Evolutionary conservation across 345 rosid genomes (phyloP).

Genomic region (Kernera saxatilis): DNA sequence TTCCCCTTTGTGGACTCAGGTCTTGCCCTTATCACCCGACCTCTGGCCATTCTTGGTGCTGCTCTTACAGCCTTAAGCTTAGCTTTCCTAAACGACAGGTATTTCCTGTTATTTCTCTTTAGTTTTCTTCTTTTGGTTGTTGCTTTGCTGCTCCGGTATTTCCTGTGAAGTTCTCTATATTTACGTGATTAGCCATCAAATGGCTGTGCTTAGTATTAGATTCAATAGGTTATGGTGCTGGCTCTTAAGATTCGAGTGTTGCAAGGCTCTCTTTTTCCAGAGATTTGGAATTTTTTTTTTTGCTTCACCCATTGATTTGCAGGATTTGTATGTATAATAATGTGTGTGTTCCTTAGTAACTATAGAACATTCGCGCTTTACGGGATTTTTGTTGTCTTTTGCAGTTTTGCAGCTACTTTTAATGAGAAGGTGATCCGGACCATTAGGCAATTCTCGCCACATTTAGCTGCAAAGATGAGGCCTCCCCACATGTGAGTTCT

Average conservation of each 20-base stretch:
- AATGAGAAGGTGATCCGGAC: slow-evolving; percentile 78
- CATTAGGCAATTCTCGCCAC: slow-evolving; percentile 88
- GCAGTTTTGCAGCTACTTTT: slow-evolving; percentile 90
- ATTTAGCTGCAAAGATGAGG: slow-evolving; percentile 96
- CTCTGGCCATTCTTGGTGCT: slow-evolving; percentile 28
- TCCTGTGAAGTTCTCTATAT: neutral
- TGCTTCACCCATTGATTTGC: neutral
- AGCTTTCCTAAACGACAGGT: slow-evolving; percentile 37
- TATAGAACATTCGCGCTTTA: neutral
- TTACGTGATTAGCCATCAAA: neutral
- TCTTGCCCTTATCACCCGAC: slow-evolving; percentile 32
- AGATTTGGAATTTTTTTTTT: neutral
- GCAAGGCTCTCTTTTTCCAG: neutral
- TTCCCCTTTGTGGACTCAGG: neutral
- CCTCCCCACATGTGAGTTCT: slow-evolving; percentile 74
- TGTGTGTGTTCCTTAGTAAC: neutral
- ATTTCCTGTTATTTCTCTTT: neutral
- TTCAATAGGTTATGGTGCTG: neutral
- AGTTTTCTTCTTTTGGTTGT: neutral
- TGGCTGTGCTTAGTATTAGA: neutral
- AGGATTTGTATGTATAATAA: neutral
- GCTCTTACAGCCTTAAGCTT: slow-evolving; percentile 32
- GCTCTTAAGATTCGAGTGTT: neutral
- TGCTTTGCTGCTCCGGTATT: neutral
- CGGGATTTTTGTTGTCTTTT: neutral